phyloP scores from a whole-genome alignment of 2,329 filamentous ascomycete genomes.

The Fusarium multiceps region DNA sequence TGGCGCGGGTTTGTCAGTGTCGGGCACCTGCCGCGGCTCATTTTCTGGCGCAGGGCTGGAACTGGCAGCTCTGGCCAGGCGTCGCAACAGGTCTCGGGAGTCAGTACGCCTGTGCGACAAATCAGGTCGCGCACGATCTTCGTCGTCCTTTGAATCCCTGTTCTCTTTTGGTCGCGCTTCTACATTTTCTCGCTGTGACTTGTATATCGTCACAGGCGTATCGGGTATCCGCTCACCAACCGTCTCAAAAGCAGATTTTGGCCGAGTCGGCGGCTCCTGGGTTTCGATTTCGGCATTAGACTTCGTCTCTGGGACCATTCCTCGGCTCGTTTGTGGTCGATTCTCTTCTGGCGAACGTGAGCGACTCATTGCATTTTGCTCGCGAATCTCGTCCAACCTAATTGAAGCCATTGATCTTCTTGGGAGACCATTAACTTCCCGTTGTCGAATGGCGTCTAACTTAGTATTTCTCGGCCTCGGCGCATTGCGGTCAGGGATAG shows the following conservation, averaged over 20 bases:
- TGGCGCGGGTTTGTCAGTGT: conserved; percentile 26
- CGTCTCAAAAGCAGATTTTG: conserved; percentile 44
- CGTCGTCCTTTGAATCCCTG: conserved; percentile 14
- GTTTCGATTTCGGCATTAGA: conserved; percentile 16
- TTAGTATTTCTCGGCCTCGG: conserved; percentile 56
- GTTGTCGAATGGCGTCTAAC: conserved; percentile 60
- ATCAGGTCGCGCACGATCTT: conserved; percentile 31
- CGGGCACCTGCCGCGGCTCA: conserved; percentile 32
- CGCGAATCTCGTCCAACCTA: conserved; percentile 64
- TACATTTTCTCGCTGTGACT: conserved; percentile 35
- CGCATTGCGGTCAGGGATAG: conserved; percentile 47
- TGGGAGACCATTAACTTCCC: conserved; percentile 58
- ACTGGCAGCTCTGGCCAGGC: conserved; percentile 61
- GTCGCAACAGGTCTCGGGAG: conserved; percentile 61
- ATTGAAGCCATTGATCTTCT: conserved; percentile 61
- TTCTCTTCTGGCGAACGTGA: conserved; percentile 57
- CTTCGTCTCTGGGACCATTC: conserved; percentile 19
- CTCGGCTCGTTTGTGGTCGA: conserved; percentile 46
- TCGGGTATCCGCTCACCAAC: conserved; percentile 52
- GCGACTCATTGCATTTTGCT: conserved; percentile 59
- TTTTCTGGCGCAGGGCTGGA: conserved; percentile 55
- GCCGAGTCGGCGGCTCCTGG: conserved; percentile 32
- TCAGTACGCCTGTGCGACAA: conserved; percentile 50
- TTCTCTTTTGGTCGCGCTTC: conserved; percentile 12
- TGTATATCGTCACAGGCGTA: conserved; percentile 57